A percentile compares a stretch with the other conserved stretches of the same genome.
Conservation (phyloP, 176 grass and related monocot genomes). For the Oryza coarctata region DNA sequence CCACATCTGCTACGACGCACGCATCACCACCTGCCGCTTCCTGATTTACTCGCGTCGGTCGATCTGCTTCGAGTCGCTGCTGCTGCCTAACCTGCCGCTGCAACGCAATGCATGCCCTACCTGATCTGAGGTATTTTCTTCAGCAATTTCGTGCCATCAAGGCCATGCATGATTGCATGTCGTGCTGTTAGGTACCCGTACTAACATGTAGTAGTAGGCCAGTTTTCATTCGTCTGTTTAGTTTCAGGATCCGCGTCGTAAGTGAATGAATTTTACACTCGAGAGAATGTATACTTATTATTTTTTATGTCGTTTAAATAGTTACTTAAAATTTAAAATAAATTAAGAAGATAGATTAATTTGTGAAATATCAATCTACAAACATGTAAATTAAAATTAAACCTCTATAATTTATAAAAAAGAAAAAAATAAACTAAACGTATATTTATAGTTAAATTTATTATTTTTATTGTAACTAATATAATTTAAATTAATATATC, state of each 20-base stretch:
- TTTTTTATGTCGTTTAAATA: too few relatives aligned
- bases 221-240: background rate
- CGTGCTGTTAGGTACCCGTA: background rate
- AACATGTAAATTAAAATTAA: too few relatives aligned
- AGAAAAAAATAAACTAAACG: too few relatives aligned
- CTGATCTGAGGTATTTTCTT: constrained; percentile 1
- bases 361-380: too few relatives aligned
- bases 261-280: too few relatives aligned
- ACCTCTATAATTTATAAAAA: too few relatives aligned
- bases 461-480: too few relatives aligned
- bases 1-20: background rate
- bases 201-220: background rate
- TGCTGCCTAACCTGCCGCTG: background rate
- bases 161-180: background rate
- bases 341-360: too few relatives aligned
- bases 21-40: background rate
- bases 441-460: too few relatives aligned
- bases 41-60: background rate
- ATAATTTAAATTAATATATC: too few relatives aligned
- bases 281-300: too few relatives aligned
- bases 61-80: background rate
- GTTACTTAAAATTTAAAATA: too few relatives aligned
- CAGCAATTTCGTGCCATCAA: background rate
- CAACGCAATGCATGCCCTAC: background rate
- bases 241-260: background rate